Percentiles rank a stretch among this genome's conserved stretches.
phyloP scores from a whole-genome alignment of 441 rosid species.

The Euphorbia corollata region DNA sequence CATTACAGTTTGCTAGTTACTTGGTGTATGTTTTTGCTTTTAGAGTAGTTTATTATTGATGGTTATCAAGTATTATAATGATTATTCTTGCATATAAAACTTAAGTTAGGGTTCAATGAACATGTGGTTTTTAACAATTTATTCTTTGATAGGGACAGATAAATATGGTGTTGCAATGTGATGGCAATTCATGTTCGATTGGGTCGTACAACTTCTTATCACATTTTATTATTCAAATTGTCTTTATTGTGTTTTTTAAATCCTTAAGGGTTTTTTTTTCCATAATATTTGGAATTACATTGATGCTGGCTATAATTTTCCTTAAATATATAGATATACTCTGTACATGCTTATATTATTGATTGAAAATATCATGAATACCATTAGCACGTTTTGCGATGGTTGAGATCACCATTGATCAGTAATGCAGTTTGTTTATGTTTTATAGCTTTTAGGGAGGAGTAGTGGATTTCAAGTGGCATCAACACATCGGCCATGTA shows the following conservation, averaged over 20 bases:
- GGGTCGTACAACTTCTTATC: not conserved
- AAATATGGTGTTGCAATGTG: not conserved
- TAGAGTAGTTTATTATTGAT: not conserved
- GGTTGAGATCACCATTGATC: conserved; percentile 5
- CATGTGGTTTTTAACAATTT: not conserved
- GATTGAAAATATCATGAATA: not conserved
- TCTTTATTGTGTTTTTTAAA: too few relatives aligned
- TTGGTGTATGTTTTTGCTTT: not conserved
- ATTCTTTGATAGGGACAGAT: not conserved
- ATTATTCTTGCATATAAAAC: not conserved
- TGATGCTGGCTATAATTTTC: not conserved
- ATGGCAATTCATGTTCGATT: not conserved
- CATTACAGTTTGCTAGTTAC: not conserved
- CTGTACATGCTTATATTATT: not conserved
- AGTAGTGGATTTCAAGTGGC: conserved; percentile 98
- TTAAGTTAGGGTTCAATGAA: not conserved
- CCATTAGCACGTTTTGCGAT: not conserved
- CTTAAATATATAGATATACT: not conserved
- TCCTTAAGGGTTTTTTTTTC: not conserved
- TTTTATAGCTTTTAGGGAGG: conserved; percentile 84
- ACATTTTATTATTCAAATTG: not conserved
- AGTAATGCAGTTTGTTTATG: not conserved
- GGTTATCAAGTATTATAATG: not conserved
- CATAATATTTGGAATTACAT: not conserved
- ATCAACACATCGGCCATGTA: conserved; percentile 90